Conservation (phyloP, 805 yeast genomes). For the Saccharomycopsis fodiens region DNA sequence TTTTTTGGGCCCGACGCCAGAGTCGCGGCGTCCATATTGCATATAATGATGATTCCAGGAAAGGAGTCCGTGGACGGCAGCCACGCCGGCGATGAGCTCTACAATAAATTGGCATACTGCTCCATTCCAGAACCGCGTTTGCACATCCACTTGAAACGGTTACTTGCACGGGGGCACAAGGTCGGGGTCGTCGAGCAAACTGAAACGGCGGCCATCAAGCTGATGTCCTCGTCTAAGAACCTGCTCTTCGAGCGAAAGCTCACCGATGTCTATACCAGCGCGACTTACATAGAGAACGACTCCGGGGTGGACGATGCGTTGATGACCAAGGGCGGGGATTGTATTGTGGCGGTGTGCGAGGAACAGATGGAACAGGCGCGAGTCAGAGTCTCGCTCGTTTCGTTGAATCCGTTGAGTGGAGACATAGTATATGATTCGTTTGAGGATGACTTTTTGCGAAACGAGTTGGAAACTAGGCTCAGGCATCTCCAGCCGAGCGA, state of each 20-base stretch:
- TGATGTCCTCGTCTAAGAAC: slow-evolving; percentile 39
- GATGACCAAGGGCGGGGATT: slow-evolving; percentile 31
- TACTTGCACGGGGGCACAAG: slow-evolving; percentile 64
- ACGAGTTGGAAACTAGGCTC: slow-evolving; percentile 65
- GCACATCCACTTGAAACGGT: slow-evolving; percentile 66
- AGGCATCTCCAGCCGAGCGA: slow-evolving; percentile 74
- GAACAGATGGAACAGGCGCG: slow-evolving; percentile 7
- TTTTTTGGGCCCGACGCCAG: slow-evolving; percentile 82
- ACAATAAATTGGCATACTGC: slow-evolving; percentile 67
- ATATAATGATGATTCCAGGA: slow-evolving; percentile 70
- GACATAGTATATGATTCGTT: slow-evolving; percentile 69
- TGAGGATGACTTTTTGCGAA: slow-evolving; percentile 47
- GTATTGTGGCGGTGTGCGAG: slow-evolving; percentile 40
- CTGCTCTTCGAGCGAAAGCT: slow-evolving; percentile 61
- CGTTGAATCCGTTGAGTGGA: slow-evolving; percentile 69
- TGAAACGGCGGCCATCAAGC: slow-evolving; percentile 74
- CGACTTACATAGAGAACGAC: slow-evolving; percentile 61
- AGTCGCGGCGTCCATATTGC: slow-evolving; percentile 54
- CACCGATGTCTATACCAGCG: slow-evolving; percentile 69
- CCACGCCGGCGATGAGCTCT: slow-evolving; percentile 41
- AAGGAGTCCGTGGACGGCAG: slow-evolving; percentile 42
- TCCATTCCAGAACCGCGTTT: slow-evolving; percentile 76
- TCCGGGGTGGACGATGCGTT: slow-evolving; percentile 22
- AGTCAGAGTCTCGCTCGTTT: slow-evolving; percentile 39
- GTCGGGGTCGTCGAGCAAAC: slow-evolving; percentile 84